A percentile compares a stretch with the other conserved stretches of the same genome.
Evolutionary conservation across 306 rosid genomes (phyloP).

Genomic region (Prunus fruticosa): DNA sequence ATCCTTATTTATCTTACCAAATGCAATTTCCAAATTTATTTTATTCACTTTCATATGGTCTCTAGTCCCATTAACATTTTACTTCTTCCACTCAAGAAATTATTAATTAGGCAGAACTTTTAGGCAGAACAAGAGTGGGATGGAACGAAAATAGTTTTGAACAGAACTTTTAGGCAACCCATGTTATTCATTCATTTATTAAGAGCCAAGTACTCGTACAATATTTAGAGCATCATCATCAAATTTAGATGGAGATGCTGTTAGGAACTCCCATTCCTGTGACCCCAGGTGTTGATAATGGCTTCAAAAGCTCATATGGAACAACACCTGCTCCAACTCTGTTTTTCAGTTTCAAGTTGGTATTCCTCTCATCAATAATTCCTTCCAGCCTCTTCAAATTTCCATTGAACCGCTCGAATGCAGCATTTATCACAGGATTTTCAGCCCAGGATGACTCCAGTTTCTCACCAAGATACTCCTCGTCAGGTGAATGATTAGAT

Average conservation of each 20-base stretch:
- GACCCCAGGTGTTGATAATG: constrained; percentile 31
- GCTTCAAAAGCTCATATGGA: constrained; percentile 46
- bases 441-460: constrained; percentile 36
- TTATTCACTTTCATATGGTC: neutral
- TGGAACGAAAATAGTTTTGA: neutral
- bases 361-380: constrained; percentile 34
- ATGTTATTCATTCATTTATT: neutral
- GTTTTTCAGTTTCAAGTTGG: constrained; percentile 16
- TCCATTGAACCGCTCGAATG: constrained; percentile 26
- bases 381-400: constrained; percentile 26
- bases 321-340: constrained; percentile 38
- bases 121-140: neutral
- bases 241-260: constrained; percentile 25
- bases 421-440: constrained; percentile 27
- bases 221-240: neutral
- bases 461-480: constrained; percentile 30
- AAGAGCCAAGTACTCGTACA: neutral
- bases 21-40: neutral
- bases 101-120: too few species aligned
- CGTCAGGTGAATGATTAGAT: constrained; percentile 39
- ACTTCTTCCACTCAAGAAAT: neutral
- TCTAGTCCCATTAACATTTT: neutral
- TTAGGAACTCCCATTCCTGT: constrained; percentile 37
- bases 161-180: neutral
- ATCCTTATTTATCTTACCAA: neutral